Evolutionary conservation across 345 rosid genomes (phyloP).

Genomic region (Iberis pinnata): DNA sequence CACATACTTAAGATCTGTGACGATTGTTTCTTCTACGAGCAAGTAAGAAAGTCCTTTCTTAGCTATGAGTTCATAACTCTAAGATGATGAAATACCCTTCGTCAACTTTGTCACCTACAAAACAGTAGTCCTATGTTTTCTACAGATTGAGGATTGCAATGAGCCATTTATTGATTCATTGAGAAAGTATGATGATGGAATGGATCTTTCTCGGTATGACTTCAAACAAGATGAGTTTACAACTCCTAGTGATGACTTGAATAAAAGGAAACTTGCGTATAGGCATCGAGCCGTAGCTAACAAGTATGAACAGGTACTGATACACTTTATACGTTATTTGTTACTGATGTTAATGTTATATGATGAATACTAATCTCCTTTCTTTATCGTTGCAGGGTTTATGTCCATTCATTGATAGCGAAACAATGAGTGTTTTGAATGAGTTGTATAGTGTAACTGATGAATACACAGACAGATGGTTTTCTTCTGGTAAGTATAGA

Average conservation of each 20-base stretch:
- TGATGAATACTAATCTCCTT: neutral
- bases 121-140: neutral
- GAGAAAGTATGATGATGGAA: slow-evolving; percentile 59
- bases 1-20: slow-evolving; percentile 68
- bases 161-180: slow-evolving; percentile 61
- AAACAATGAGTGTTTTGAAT: slow-evolving; percentile 40
- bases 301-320: slow-evolving; percentile 55
- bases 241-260: slow-evolving; percentile 48
- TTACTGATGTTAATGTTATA: neutral
- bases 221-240: slow-evolving; percentile 54
- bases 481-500: slow-evolving; percentile 60
- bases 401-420: slow-evolving; percentile 38
- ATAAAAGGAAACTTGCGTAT: slow-evolving; percentile 68
- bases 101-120: slow-evolving; percentile 3
- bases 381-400: slow-evolving; percentile 49
- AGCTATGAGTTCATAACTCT: neutral
- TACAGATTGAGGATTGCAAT: slow-evolving; percentile 76
- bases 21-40: slow-evolving; percentile 64
- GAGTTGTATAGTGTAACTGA: slow-evolving; percentile 69
- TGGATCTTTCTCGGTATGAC: slow-evolving; percentile 60
- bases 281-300: slow-evolving; percentile 52
- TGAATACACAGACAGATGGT: slow-evolving; percentile 73
- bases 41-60: slow-evolving; percentile 44
- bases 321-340: neutral
- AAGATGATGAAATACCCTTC: neutral